Base-by-base conservation (phyloP, 495 filamentous ascomycete genomes). In the Amniculicola lignicola region DNA sequence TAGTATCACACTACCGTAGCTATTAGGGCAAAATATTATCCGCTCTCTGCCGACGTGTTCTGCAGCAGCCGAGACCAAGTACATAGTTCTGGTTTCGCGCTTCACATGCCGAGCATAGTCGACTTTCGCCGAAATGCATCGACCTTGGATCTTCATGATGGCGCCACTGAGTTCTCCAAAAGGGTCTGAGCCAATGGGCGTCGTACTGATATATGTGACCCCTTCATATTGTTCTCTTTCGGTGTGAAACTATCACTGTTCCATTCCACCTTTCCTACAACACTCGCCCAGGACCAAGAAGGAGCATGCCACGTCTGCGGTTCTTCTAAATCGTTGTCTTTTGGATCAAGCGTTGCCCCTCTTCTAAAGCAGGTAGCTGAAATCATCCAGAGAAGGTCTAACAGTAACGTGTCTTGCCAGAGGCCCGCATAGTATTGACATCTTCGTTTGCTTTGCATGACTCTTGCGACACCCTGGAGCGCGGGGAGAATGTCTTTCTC, bases 261-360 rank as follows among this genome's bases (percentile, higher is more conserved):
- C 22, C 14, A 28, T 14, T 15, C 5, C 16, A 44, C 41, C 15
- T 22, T 19, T 4, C 40, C 51, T 19, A 33, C 35, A 21, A 72
- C 62, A 4, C 69, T 68, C 16, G 68, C 69, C 70, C 72, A 74
- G 0, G 68, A 69, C 70, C 72, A 74, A 4, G 69, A 67, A 2
- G 72, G 72, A 4, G 68, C 69, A 15, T 42, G 37, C 27, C 24
- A 64, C 19, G 12, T 59, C 49, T 19, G 53, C 24, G 19, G 33
- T 48, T 24, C 57, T 18, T 11, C 11, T 63, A 6, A 19, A 40
- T 9, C 6, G 9, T 40, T 18, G 37, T 19, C 9, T n/a, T n/a
- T n/a, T n/a, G n/a, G n/a, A n/a, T n/a, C n/a, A n/a, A n/a, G n/a
- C n/a, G n/a, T n/a, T n/a, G n/a, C n/a, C n/a, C n/a, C n/a, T n/a